Percentiles rank a stretch among this genome's conserved stretches.
Evolutionary conservation across 2,329 filamentous ascomycete species (phyloP).

Genomic region (Diaporthe sp.): DNA sequence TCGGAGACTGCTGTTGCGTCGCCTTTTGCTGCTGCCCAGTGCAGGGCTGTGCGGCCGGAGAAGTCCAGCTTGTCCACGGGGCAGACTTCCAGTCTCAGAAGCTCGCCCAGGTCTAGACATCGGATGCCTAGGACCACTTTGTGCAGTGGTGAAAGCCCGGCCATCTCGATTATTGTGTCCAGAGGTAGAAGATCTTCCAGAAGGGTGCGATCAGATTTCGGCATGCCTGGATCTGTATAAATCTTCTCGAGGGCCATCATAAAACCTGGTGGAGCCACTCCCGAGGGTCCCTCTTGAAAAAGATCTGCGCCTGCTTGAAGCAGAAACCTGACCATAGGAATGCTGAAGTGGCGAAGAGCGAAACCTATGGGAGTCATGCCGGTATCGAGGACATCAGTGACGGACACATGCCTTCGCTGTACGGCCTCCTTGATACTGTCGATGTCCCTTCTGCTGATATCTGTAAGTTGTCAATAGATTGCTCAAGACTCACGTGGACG

Average conservation of each 20-base stretch:
- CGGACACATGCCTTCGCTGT: background rate
- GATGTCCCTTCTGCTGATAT: constrained; percentile 21
- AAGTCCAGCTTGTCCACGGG: constrained; percentile 16
- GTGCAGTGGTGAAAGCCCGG: constrained; percentile 11
- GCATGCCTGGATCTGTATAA: background rate
- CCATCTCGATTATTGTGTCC: constrained; percentile 21
- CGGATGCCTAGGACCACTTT: constrained; percentile 27
- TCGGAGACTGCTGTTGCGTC: background rate
- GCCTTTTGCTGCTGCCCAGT: constrained; percentile 16
- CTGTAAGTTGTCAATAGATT: background rate
- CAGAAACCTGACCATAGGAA: constrained; percentile 16
- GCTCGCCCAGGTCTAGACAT: background rate
- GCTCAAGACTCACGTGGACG: background rate
- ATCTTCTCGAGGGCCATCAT: constrained; percentile 27
- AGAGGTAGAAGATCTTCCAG: constrained; percentile 9
- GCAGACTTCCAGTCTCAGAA: background rate
- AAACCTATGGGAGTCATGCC: constrained; percentile 8
- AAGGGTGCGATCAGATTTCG: background rate
- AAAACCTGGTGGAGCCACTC: background rate
- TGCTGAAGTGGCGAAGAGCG: constrained; percentile 1
- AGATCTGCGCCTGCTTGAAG: constrained; percentile 14
- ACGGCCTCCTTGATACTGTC: constrained; percentile 3
- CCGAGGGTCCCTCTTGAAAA: constrained; percentile 1
- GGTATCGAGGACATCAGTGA: constrained; percentile 17
- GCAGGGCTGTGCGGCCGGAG: background rate